Conservation (phyloP, 139 green algal species). For the Auxenochlorella pyrenoidosa region DNA sequence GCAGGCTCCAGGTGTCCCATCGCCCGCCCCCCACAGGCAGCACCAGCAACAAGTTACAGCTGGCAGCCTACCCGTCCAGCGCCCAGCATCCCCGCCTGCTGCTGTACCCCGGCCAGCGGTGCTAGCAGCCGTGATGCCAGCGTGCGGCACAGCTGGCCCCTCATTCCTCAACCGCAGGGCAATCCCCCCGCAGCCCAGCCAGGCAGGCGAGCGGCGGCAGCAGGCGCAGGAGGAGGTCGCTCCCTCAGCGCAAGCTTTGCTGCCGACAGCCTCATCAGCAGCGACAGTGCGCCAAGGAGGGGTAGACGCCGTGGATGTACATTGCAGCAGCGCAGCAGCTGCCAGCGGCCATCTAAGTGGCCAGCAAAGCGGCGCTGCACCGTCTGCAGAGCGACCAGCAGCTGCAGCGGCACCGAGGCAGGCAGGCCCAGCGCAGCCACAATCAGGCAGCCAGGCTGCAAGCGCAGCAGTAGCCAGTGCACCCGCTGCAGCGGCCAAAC, state of each 20-base stretch:
- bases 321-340: neutral
- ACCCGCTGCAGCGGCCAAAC: neutral
- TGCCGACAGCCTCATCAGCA: neutral
- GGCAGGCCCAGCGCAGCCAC: neutral
- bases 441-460: neutral
- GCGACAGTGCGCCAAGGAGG: neutral
- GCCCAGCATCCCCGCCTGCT: neutral
- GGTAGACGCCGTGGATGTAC: neutral
- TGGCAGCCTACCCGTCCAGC: neutral
- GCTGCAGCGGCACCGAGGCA: neutral
- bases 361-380: neutral
- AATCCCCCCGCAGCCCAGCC: neutral
- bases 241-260: neutral
- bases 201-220: neutral
- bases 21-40: neutral
- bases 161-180: constrained; percentile 15
- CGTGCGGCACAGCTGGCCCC: neutral
- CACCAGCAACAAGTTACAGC: neutral
- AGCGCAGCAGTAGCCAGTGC: neutral
- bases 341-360: neutral
- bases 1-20: neutral
- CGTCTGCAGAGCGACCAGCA: neutral
- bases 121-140: neutral
- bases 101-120: neutral
- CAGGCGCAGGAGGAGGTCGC: neutral